These are phyloP conservation scores for Xerocomus subilludens DNA, from an alignment of 1,284 basidiomycete genomes.

Conservation along the genomic window DNA sequence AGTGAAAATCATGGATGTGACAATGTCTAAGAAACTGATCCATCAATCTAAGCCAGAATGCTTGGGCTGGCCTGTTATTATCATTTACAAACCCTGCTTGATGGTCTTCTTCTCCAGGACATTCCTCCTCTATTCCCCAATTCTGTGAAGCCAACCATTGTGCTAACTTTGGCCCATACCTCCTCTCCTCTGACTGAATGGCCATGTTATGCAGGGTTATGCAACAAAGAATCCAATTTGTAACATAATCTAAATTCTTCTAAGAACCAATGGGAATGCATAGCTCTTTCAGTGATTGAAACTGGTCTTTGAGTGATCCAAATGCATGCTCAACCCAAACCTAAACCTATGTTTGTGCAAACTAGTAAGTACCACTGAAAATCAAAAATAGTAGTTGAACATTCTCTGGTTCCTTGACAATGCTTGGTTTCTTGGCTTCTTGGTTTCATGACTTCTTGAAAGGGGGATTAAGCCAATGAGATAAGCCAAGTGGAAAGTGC, in stretches of 20 bases:
- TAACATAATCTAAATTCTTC: background rate
- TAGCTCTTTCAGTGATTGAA: background rate
- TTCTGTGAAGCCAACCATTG: background rate
- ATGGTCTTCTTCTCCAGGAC: background rate
- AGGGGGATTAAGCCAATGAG: no score
- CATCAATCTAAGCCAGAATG: slow-evolving; percentile 2
- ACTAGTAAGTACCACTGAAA: background rate
- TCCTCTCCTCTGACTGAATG: background rate
- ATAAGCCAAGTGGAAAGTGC: slow-evolving; percentile 20
- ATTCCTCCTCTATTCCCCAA: background rate
- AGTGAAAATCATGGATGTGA: no score
- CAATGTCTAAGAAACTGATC: no score
- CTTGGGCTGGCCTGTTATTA: slow-evolving; percentile 6
- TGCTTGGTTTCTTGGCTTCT: background rate
- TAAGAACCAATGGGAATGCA: background rate
- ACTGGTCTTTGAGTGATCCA: background rate
- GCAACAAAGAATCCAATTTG: background rate
- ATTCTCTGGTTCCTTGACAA: background rate
- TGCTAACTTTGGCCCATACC: slow-evolving; percentile 5
- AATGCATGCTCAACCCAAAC: slow-evolving; percentile 4
- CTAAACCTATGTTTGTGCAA: background rate
- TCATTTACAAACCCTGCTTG: background rate
- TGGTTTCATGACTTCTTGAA: no score
- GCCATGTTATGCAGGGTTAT: slow-evolving; percentile 4
- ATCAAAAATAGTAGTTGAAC: slow-evolving; percentile 4